Evolutionary conservation across 2,329 filamentous ascomycete species (phyloP).

Genomic region (Hypoxylon sp.): DNA sequence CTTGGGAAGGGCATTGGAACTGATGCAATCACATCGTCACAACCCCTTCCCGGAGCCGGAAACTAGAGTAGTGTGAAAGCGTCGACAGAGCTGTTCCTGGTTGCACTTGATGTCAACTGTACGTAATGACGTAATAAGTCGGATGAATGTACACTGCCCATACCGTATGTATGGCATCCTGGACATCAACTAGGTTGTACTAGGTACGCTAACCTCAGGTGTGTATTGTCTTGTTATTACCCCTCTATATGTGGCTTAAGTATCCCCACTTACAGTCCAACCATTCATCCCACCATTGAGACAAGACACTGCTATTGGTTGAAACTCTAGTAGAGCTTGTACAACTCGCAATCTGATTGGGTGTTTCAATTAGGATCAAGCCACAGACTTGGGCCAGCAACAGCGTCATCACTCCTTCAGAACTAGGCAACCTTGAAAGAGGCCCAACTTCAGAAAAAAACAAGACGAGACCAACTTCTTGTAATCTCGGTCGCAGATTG

Average conservation of each 20-base stretch:
- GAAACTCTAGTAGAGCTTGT: neutral
- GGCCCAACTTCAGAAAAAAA: constrained; percentile 17
- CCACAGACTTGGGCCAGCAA: constrained; percentile 15
- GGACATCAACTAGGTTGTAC: too few relatives aligned
- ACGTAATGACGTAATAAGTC: constrained; percentile 35
- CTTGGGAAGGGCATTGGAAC: constrained; percentile 20
- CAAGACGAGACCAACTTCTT: neutral
- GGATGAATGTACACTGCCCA: too few relatives aligned
- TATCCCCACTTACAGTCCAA: neutral
- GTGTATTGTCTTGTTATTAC: too few relatives aligned
- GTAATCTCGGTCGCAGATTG: neutral
- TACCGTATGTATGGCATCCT: too few relatives aligned
- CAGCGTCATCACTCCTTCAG: constrained; percentile 42
- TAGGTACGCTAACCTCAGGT: too few relatives aligned
- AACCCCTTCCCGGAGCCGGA: constrained; percentile 1
- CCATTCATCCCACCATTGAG: neutral
- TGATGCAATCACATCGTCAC: constrained; percentile 41
- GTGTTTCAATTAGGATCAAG: constrained; percentile 4
- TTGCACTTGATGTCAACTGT: constrained; percentile 11
- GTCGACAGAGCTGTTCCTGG: constrained; percentile 18
- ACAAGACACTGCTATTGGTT: constrained; percentile 1
- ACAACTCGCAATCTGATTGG: neutral
- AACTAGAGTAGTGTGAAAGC: constrained; percentile 1
- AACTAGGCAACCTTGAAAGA: constrained; percentile 29
- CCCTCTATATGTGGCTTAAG: constrained; percentile 39